Evolutionary conservation across 2,329 filamentous ascomycete genomes (phyloP), one percentile per base, ranked within the genome.

Genomic region (Paracamarosporium sp.): DNA sequence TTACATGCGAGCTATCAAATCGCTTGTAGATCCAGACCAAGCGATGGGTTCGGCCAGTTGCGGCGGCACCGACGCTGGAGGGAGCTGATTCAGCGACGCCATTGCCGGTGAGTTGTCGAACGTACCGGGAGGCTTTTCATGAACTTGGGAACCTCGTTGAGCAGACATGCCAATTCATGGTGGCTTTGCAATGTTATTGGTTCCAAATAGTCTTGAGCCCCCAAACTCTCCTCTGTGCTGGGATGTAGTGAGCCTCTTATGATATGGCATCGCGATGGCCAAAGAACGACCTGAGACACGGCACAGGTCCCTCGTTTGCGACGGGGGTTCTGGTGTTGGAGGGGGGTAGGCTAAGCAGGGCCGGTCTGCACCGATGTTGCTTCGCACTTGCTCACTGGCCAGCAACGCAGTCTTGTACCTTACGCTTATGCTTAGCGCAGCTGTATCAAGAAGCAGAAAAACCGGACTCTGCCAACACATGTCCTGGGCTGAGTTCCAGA

Each of bases 191-290:
- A 46, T 41, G 55, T 60, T n/a, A 71, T 71, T 71, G 67, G 69
- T n/a, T 30, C 56, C 50, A 38, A 9, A 40, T 17, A 41, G 47
- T 59, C 52, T 61, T 60, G 8, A 59, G 41, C 60, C 54, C 43
- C 50, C 53, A 56, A 55, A 56, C 44, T 22, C 38, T 53, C 50
- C 55, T 59, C 56, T 51, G 59, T 62, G 59, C 56, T 59, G 61
- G 61, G 40, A 63, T 38, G 56, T 47, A 57, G 59, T 64, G 58
- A 71, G 70, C 65, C 63, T 47, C 63, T 61, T 56, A 53, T 71
- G 68, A 72, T 57, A 62, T 74, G 71, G 70, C 70, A 71, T 53
- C 50, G 60, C 60, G 58, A 56, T 57, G 53, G 59, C 72, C 72
- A 73, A 68, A 65, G 66, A 69, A 72, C 56, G 45, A 61, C 62